Base-by-base conservation (phyloP, 768 basidiomycete species). In the Trametes meyenii region DNA sequence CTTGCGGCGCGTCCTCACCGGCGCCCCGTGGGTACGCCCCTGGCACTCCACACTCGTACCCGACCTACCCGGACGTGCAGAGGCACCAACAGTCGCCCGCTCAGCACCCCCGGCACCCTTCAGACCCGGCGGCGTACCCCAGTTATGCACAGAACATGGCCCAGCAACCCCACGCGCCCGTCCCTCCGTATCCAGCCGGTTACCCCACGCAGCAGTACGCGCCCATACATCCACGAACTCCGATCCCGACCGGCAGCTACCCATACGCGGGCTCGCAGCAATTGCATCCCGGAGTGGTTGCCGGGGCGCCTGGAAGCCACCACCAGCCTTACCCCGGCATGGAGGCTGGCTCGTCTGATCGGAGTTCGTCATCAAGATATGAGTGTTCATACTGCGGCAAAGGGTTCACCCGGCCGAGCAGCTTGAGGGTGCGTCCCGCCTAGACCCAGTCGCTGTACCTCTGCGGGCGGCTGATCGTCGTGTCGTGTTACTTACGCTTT, bases 361-460 rank as follows among this genome's bases (percentile, higher is more conserved):
- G 69, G 55, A 46, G 65, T 21, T 53, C 65, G 24, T 74, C 81
- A 55, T 73, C 80, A 56, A 89, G 87, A 73, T 92, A 92, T 69
- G 89, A 90, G 66, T 93, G 90, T 69, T 75, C 72, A 35, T 90
- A 88, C 73, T 93, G 90, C 71, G 86, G 87, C 29, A 93, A 92
- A 71, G 85, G 86, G 19, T 93, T 93, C 75, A 92, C 83, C 69
- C 82, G 90, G 24, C 90, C 90, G 0, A 92, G 90, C 64, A 93
- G 90, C 74, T 81, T 93, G 68, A 91, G 85, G 83, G 90, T 89
- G 66, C 24, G 72, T 51, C 60, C 49, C 52, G 17, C 50, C 21
- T 17, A 23, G 38, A 40, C 45, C 38, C 8, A 24, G 23, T 11
- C 49, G 23, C 33, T 39, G 11, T 7, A 46, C 40, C 24, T 2